Evolutionary conservation across 345 rosid genomes (phyloP).

Genomic region (Brassica carinata): DNA sequence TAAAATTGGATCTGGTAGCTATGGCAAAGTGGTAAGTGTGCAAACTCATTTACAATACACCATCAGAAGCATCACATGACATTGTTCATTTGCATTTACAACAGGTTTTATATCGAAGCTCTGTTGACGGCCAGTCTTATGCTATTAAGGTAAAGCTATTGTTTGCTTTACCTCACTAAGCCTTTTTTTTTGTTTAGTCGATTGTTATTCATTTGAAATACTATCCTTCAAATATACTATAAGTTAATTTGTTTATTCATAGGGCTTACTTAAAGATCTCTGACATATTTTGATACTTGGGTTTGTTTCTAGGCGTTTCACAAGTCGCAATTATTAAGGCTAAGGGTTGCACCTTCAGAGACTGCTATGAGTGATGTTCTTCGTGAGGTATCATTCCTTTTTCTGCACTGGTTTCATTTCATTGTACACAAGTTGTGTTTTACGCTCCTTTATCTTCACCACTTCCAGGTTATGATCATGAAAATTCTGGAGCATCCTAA

Average conservation of each 20-base stretch:
- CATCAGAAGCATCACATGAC: constrained; percentile 11
- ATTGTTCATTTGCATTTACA: constrained; percentile 8
- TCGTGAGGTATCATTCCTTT: constrained; percentile 66
- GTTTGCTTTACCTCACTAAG: constrained; percentile 7
- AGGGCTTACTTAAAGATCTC: constrained; percentile 17
- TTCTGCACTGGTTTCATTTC: constrained; percentile 1
- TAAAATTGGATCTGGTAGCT: constrained; percentile 97
- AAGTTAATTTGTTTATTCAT: constrained; percentile 4
- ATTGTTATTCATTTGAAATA: not conserved
- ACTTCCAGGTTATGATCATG: constrained; percentile 83
- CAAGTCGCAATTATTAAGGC: constrained; percentile 81
- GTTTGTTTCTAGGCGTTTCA: constrained; percentile 76
- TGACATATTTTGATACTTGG: constrained; percentile 15
- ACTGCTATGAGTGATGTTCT: constrained; percentile 98
- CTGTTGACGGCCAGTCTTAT: constrained; percentile 71
- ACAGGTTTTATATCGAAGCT: constrained; percentile 86
- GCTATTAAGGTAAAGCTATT: constrained; percentile 81
- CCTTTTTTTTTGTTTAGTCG: not conserved
- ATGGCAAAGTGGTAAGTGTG: constrained; percentile 96
- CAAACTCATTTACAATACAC: constrained; percentile 1
- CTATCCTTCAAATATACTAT: no score
- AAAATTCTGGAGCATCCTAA: constrained; percentile 94
- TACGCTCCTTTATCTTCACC: not conserved
- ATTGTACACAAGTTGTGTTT: constrained; percentile 6
- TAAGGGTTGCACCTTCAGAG: constrained; percentile 95